phyloP scores from a whole-genome alignment of 2,329 filamentous ascomycete genomes.

The Phaeosphaeriaceae sp. region DNA sequence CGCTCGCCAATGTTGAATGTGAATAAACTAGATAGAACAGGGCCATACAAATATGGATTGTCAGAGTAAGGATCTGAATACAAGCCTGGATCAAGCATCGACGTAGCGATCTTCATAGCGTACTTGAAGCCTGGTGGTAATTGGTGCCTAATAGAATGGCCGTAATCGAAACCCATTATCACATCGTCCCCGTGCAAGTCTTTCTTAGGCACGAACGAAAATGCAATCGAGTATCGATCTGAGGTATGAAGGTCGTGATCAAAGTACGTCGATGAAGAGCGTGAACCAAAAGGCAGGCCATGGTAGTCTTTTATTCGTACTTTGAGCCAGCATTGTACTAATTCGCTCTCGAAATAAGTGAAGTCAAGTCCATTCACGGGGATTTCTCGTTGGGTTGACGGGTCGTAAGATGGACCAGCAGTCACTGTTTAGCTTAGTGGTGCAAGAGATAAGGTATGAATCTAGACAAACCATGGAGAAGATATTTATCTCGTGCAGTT shows the following conservation, averaged over 20 bases:
- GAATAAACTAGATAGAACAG: conserved; percentile 45
- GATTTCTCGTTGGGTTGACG: conserved; percentile 38
- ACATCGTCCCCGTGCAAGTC: conserved; percentile 38
- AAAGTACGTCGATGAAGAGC: conserved; percentile 40
- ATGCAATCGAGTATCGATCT: conserved; percentile 46
- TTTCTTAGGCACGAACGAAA: conserved; percentile 45
- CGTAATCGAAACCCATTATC: conserved; percentile 47
- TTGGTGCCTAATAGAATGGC: conserved; percentile 44
- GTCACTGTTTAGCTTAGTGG: conserved; percentile 29
- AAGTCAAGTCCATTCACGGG: conserved; percentile 39
- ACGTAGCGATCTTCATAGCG: conserved; percentile 47
- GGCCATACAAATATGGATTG: conserved; percentile 47
- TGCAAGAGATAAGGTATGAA: neutral
- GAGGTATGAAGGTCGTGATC: conserved; percentile 37
- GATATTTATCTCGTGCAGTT: conserved; percentile 44
- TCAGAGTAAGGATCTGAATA: conserved; percentile 47
- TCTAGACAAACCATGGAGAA: conserved; percentile 31
- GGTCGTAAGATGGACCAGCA: conserved; percentile 43
- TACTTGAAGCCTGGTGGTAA: conserved; percentile 46
- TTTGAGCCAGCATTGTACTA: conserved; percentile 40
- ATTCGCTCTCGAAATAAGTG: conserved; percentile 33
- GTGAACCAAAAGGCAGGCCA: conserved; percentile 40
- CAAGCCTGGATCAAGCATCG: conserved; percentile 44
- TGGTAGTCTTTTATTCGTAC: conserved; percentile 47
- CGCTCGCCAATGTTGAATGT: conserved; percentile 40